phyloP scores from a whole-genome alignment of 768 basidiomycete genomes.

The Boletus subparvulus region DNA sequence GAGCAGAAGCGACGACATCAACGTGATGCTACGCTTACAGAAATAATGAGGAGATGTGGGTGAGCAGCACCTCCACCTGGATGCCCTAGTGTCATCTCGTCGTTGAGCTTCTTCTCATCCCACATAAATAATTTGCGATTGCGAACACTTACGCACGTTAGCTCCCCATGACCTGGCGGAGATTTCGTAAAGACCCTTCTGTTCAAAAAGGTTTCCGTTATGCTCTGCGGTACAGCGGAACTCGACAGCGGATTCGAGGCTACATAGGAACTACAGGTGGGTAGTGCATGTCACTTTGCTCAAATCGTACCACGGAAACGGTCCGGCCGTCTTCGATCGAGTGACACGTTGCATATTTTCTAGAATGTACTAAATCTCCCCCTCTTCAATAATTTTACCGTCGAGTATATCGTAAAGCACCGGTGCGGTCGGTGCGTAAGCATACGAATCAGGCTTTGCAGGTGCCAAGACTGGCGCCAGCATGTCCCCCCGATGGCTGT shows the following conservation, averaged over 20 bases:
- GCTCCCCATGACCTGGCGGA: slow-evolving; percentile 22
- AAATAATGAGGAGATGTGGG: slow-evolving; percentile 23
- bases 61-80: slow-evolving; percentile 18
- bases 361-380: slow-evolving; percentile 17
- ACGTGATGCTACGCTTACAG: slow-evolving; percentile 27
- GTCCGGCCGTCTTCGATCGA: slow-evolving; percentile 17
- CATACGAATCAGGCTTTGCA: slow-evolving; percentile 18
- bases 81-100: slow-evolving; percentile 5
- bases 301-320: slow-evolving; percentile 10
- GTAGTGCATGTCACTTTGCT: slow-evolving; percentile 24
- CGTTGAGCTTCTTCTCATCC: slow-evolving; percentile 16
- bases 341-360: slow-evolving; percentile 28
- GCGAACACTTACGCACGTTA: slow-evolving; percentile 18
- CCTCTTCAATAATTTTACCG: slow-evolving; percentile 8
- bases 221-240: slow-evolving; percentile 22
- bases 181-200: slow-evolving; percentile 18
- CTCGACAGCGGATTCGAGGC: slow-evolving; percentile 17
- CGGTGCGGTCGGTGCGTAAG: slow-evolving; percentile 12
- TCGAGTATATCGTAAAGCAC: slow-evolving; percentile 22
- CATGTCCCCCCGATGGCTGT: slow-evolving; percentile 12
- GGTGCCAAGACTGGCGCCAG: slow-evolving; percentile 11
- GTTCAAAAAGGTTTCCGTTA: slow-evolving; percentile 17
- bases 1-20: slow-evolving; percentile 29
- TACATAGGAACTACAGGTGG: slow-evolving; percentile 21
- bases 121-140: slow-evolving; percentile 25